Conservation (phyloP, 352 stramenopile genomes). For the Phytophthora hibernalis region DNA sequence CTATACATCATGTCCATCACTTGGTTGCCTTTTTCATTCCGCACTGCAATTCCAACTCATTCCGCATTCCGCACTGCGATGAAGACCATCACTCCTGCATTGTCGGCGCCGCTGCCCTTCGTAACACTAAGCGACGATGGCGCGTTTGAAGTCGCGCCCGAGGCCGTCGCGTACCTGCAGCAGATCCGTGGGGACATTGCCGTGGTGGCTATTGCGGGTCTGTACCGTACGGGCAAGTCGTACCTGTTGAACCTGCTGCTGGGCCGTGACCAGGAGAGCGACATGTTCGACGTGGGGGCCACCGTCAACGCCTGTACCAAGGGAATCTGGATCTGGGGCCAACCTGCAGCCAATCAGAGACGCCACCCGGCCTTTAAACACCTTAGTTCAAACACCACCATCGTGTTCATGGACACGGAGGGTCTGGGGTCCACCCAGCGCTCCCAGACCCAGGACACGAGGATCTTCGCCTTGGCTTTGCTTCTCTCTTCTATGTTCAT, state of each 20-base stretch:
- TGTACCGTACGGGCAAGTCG: conserved; percentile 85
- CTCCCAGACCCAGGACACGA: conserved; percentile 72
- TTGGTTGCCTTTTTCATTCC: conserved; percentile 8
- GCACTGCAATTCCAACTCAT: neutral
- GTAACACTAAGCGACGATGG: conserved; percentile 75
- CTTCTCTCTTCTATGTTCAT: conserved; percentile 77
- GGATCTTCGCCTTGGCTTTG: conserved; percentile 75
- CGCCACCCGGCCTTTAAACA: conserved; percentile 45
- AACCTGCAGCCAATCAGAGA: conserved; percentile 38
- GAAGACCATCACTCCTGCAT: neutral
- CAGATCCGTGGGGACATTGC: conserved; percentile 66
- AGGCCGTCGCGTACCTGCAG: conserved; percentile 70
- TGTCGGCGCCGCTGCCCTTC: conserved; percentile 63
- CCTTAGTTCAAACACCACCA: conserved; percentile 50
- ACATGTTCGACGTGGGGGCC: conserved; percentile 79
- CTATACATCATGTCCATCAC: neutral
- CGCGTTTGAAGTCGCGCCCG: conserved; percentile 61
- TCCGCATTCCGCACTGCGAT: neutral
- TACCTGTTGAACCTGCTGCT: conserved; percentile 81
- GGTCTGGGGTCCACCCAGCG: conserved; percentile 70
- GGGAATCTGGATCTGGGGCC: conserved; percentile 85
- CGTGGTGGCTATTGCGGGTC: conserved; percentile 74
- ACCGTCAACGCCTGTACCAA: conserved; percentile 84
- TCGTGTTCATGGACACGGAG: conserved; percentile 85
- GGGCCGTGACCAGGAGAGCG: conserved; percentile 46